These are phyloP conservation scores for Pouteria campechiana DNA, from an alignment of 179 eudicot genomes.

Conservation along the genomic window DNA sequence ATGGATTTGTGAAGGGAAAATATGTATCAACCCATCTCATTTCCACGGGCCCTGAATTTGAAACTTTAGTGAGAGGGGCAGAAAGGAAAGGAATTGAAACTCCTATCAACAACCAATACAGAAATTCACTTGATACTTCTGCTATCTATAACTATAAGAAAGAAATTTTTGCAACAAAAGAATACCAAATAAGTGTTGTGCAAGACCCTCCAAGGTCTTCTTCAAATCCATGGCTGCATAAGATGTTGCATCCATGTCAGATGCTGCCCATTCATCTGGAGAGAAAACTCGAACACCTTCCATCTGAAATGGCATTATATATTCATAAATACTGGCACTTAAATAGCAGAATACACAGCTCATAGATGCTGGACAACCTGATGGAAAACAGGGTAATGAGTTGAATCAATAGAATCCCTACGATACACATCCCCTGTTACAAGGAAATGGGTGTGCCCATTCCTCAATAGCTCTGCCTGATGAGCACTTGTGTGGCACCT, in stretches of 20 bases:
- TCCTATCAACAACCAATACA: not conserved
- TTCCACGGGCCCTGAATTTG: conserved; percentile 69
- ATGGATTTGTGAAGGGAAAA: conserved; percentile 90
- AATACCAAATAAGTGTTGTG: conserved; percentile 85
- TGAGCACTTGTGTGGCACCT: conserved; percentile 99
- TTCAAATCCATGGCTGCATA: conserved; percentile 79
- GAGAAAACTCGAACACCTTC: conserved; percentile 89
- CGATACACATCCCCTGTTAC: conserved; percentile 95
- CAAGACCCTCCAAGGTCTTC: conserved; percentile 94
- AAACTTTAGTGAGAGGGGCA: not conserved
- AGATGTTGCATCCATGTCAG: conserved; percentile 60
- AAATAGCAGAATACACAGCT: not conserved
- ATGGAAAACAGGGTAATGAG: conserved; percentile 96
- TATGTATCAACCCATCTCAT: conserved; percentile 99
- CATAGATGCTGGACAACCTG: conserved; percentile 43
- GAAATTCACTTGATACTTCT: no score
- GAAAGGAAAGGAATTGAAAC: not conserved
- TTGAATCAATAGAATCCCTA: conserved; percentile 81
- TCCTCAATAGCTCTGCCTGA: conserved; percentile 67
- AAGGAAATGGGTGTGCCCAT: conserved; percentile 72
- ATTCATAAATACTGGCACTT: no score
- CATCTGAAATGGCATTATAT: conserved; percentile 44
- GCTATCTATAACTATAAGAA: no score
- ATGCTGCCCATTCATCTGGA: conserved; percentile 71
- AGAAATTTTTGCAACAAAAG: no score